Evolutionary conservation across 179 eudicot species (phyloP).

Genomic region (Nepenthes alata): DNA sequence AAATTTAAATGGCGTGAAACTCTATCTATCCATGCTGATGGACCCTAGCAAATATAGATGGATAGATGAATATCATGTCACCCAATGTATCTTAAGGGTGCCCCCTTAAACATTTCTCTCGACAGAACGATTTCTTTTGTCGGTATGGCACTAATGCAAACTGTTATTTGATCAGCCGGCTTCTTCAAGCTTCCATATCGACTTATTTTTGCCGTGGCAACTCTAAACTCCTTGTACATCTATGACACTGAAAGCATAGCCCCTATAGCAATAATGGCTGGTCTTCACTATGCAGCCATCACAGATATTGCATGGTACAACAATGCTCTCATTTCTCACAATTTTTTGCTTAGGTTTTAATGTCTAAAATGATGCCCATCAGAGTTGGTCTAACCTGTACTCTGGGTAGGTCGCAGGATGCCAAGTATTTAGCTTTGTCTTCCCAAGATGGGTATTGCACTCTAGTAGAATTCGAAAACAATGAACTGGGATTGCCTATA

Average conservation of each 20-base stretch:
- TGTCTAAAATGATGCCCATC: neutral
- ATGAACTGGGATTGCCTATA: slow-evolving; percentile 66
- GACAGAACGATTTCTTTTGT: neutral
- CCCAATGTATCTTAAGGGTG: no score
- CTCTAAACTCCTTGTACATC: slow-evolving; percentile 78
- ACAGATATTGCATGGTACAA: slow-evolving; percentile 84
- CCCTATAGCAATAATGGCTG: slow-evolving; percentile 76
- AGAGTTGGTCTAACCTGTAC: neutral
- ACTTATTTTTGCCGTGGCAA: slow-evolving; percentile 79
- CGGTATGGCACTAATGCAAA: neutral
- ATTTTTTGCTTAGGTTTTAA: neutral
- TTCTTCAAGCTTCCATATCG: slow-evolving; percentile 88
- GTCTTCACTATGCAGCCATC: slow-evolving; percentile 94
- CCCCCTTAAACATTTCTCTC: neutral
- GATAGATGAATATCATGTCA: no score
- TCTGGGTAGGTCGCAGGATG: slow-evolving; percentile 56
- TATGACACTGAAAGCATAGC: slow-evolving; percentile 72
- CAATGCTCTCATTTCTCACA: neutral
- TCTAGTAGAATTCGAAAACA: slow-evolving; percentile 72
- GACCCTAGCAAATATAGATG: no score
- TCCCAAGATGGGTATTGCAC: slow-evolving; percentile 98
- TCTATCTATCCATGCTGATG: neutral
- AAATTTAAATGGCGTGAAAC: neutral
- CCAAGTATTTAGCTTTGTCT: slow-evolving; percentile 66
- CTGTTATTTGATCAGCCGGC: slow-evolving; percentile 26